Percentiles rank a stretch among this genome's conserved stretches.
phyloP scores from a whole-genome alignment of 805 yeast genomes.

The Sugiyamaella marilandica region DNA sequence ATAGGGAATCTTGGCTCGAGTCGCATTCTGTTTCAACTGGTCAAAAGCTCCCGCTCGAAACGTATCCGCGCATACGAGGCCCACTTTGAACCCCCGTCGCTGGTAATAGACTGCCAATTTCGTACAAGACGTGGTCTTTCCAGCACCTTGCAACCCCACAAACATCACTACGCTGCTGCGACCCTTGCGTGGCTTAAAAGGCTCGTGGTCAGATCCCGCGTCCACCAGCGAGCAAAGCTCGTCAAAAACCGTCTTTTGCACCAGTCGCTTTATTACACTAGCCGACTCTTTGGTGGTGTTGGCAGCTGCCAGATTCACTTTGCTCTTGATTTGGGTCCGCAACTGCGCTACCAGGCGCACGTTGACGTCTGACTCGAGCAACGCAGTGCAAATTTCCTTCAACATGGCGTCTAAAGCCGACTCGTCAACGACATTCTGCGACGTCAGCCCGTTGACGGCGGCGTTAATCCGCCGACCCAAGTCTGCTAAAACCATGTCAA shows the following conservation, averaged over 20 bases:
- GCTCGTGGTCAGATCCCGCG: conserved; percentile 40
- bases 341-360: conserved; percentile 73
- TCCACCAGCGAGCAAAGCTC: conserved; percentile 86
- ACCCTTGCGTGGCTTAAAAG: conserved; percentile 84
- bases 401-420: conserved; percentile 65
- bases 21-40: conserved; percentile 95
- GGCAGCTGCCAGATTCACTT: conserved; percentile 44
- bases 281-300: conserved; percentile 52
- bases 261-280: conserved; percentile 69
- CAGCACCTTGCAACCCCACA: conserved; percentile 98
- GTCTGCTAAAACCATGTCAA: conserved; percentile 69
- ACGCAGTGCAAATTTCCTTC: conserved; percentile 85
- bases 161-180: conserved; percentile 82
- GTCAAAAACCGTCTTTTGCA: conserved; percentile 91
- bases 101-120: conserved; percentile 92
- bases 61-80: conserved; percentile 97
- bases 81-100: conserved; percentile 89
- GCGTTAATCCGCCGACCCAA: conserved; percentile 70
- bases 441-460: conserved; percentile 63
- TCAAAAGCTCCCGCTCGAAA: conserved; percentile 99
- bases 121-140: conserved; percentile 97
- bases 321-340: conserved; percentile 63
- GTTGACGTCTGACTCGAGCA: conserved; percentile 91
- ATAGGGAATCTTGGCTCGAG: conserved; percentile 88
- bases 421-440: conserved; percentile 53